These are phyloP conservation scores for Quercus lobata DNA, from an alignment of 331 rosid genomes.

Conservation along the genomic window DNA sequence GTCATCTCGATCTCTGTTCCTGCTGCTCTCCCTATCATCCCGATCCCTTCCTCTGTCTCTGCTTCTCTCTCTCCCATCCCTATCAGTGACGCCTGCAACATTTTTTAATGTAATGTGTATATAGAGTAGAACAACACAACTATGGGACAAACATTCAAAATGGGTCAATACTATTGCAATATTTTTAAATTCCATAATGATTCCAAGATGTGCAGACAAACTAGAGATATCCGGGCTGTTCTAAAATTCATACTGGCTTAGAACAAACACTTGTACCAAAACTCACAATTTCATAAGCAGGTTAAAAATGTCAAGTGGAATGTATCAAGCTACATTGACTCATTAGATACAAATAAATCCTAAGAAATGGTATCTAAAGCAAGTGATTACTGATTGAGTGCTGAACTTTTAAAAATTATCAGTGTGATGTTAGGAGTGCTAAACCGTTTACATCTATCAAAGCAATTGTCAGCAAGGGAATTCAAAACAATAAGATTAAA, in stretches of 20 bases:
- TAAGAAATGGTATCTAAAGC: not conserved
- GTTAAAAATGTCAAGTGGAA: not conserved
- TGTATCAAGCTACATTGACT: not conserved
- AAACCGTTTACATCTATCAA: not conserved
- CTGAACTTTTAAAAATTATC: not conserved
- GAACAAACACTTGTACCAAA: not conserved
- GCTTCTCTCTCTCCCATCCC: slow-evolving; percentile 72
- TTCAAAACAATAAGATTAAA: not conserved
- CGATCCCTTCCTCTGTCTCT: slow-evolving; percentile 77
- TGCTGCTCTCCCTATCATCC: slow-evolving; percentile 49
- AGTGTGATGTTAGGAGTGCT: not conserved
- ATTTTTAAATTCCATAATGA: not conserved
- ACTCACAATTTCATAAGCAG: not conserved
- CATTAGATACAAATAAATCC: not conserved
- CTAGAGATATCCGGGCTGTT: not conserved
- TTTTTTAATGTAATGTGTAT: not conserved
- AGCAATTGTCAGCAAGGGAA: not conserved
- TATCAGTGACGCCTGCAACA: slow-evolving; percentile 63
- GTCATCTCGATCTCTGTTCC: slow-evolving; percentile 50
- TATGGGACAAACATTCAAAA: slow-evolving; percentile 3
- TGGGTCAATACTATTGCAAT: not conserved
- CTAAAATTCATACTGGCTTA: not conserved
- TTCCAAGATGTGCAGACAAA: not conserved
- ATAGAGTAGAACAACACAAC: not conserved
- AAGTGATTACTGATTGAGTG: not conserved